Base-by-base conservation (phyloP, 371 early-diverging fungal genomes). In the Apophysomyces elegans region DNA sequence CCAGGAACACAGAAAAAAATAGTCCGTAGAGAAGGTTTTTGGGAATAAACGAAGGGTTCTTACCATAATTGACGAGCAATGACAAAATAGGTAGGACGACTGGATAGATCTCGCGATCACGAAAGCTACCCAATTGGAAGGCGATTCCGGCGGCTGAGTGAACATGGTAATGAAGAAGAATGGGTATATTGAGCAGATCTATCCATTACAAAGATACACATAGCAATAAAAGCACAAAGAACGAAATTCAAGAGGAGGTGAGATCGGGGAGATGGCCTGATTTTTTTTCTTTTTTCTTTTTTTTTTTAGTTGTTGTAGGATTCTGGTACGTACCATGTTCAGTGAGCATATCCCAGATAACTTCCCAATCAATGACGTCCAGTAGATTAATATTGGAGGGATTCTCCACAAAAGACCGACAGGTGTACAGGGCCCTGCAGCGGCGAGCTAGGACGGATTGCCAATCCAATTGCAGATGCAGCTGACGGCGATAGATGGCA, bases 41-140 rank as follows among this genome's bases (percentile, higher is more conserved):
- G 57, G 59, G 18, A 5, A 11, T n/a, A 36, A 21, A 58, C 16
- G 13, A 18, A 18, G 21, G 60, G 44, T 39, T 58, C 65, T 74
- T 75, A 71, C 79, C 82, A 71, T 81, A 79, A 68, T 81, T 79
- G 61, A 81, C 77, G 14, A 81, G 70, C 13, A 74, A 37, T 7
- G 79, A 79, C 32, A 81, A 62, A 67, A 81, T 79, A 47, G 82
- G 82, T 62, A 81, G 64, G 35, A 77, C 72, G 57, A 77, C 70
- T 45, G 79, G 77, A 62, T 77, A 81, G 26, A 69, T 61, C 63
- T 72, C 69, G 63, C 77, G 71, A 69, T 77, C 77, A 64, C 69
- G 68, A 58, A 69, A 62, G 39, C 64, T 60, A 16, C 73, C 79
- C 58, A 72, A 73, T 65, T 77, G 81, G 62, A 79, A 81, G n/a